phyloP scores from a whole-genome alignment of 2,329 filamentous ascomycete species.

The Catunica adiposa region DNA sequence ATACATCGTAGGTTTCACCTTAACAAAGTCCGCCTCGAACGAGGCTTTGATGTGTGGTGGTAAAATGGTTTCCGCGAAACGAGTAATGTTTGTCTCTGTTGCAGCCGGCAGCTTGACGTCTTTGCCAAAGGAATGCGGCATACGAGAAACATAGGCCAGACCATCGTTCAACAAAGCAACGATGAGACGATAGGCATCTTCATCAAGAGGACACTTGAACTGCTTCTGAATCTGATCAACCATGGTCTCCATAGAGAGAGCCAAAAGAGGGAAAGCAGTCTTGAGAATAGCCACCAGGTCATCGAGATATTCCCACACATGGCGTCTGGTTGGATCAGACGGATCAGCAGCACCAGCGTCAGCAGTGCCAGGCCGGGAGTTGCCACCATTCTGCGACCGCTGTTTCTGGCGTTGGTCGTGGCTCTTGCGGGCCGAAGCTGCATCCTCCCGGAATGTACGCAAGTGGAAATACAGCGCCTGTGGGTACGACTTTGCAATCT shows the following conservation, averaged over 20 bases:
- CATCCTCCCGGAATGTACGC: slow-evolving; percentile 83
- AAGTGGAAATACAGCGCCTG: slow-evolving; percentile 94
- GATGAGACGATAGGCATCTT: slow-evolving; percentile 92
- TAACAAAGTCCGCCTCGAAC: slow-evolving; percentile 94
- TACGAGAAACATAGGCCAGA: slow-evolving; percentile 76
- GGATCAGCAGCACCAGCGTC: slow-evolving; percentile 11
- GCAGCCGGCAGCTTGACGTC: slow-evolving; percentile 79
- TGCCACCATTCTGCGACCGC: slow-evolving; percentile 14
- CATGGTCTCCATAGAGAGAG: slow-evolving; percentile 98
- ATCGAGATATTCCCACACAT: slow-evolving; percentile 91
- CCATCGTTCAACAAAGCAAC: slow-evolving; percentile 96
- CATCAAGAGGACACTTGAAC: slow-evolving; percentile 96
- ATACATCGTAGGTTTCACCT: slow-evolving; percentile 89
- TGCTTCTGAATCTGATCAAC: slow-evolving; percentile 97
- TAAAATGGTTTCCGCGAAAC: slow-evolving; percentile 91
- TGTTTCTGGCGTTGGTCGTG: slow-evolving; percentile 14
- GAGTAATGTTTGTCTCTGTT: slow-evolving; percentile 90
- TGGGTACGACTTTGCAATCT: slow-evolving; percentile 89
- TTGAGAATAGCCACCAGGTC: slow-evolving; percentile 92
- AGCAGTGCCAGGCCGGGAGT: background rate
- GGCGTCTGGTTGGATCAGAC: slow-evolving; percentile 39
- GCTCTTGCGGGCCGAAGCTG: slow-evolving; percentile 32
- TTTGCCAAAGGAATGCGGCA: slow-evolving; percentile 70
- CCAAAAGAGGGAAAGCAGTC: slow-evolving; percentile 88
- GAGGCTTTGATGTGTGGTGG: slow-evolving; percentile 88